phyloP scores from a whole-genome alignment of 495 filamentous ascomycete species.

The Aspergillus mulundensis region DNA sequence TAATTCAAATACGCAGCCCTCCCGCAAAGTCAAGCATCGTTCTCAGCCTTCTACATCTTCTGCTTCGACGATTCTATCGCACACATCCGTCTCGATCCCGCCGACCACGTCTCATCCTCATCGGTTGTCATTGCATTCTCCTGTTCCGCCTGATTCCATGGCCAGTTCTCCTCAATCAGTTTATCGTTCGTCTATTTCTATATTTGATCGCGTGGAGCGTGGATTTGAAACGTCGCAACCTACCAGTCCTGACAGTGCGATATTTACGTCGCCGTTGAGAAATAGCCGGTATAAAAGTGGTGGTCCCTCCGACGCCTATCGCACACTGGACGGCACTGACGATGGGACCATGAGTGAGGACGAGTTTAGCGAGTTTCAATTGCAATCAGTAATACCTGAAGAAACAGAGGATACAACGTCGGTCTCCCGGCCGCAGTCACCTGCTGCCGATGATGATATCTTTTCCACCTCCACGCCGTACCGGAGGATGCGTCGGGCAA shows the following conservation, averaged over 20 bases:
- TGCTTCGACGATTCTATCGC: slow-evolving; percentile 56
- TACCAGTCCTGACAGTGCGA: slow-evolving; percentile 68
- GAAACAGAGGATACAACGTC: slow-evolving; percentile 36
- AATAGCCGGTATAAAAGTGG: slow-evolving; percentile 47
- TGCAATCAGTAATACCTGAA: slow-evolving; percentile 40
- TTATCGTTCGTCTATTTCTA: slow-evolving; percentile 59
- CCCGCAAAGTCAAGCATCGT: slow-evolving; percentile 38
- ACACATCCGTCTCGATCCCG: slow-evolving; percentile 60
- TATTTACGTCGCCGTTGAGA: slow-evolving; percentile 47
- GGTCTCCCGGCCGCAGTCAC: slow-evolving; percentile 12
- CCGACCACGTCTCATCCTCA: slow-evolving; percentile 45
- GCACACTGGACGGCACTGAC: slow-evolving; percentile 15
- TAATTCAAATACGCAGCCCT: slow-evolving; percentile 36
- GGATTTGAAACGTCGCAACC: slow-evolving; percentile 59
- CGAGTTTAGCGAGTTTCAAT: slow-evolving; percentile 16
- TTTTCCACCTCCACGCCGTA: slow-evolving; percentile 25
- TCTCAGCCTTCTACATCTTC: slow-evolving; percentile 46
- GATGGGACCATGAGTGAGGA: slow-evolving; percentile 23
- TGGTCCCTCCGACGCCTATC: slow-evolving; percentile 28
- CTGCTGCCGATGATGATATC: slow-evolving; percentile 19
- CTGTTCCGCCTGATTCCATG: slow-evolving; percentile 61
- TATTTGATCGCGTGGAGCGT: slow-evolving; percentile 69
- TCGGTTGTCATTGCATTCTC: slow-evolving; percentile 66
- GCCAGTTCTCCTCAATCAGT: slow-evolving; percentile 77
- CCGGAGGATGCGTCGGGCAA: slow-evolving; percentile 30